Percentiles rank a stretch among this genome's conserved stretches.
These are phyloP conservation scores for Penicillium alfredii DNA, from an alignment of 495 filamentous ascomycete genomes.

Conservation along the genomic window DNA sequence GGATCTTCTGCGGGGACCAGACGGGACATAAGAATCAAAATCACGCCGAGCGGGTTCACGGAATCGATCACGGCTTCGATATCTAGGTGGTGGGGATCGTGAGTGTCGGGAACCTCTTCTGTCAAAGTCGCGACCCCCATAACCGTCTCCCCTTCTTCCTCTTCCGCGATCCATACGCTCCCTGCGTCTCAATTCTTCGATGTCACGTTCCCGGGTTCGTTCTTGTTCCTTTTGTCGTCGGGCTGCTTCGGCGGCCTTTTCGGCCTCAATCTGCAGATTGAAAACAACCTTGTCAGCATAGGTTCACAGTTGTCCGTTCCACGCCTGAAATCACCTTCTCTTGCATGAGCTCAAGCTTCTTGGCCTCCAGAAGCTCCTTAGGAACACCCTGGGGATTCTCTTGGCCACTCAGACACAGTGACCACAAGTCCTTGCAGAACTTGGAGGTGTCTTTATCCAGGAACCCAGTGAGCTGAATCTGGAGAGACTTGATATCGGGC, in stretches of 20 bases:
- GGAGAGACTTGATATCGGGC: constrained; percentile 92
- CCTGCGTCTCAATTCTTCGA: constrained; percentile 62
- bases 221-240: constrained; percentile 66
- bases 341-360: constrained; percentile 89
- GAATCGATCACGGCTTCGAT: constrained; percentile 47
- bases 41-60: constrained; percentile 49
- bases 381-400: constrained; percentile 83
- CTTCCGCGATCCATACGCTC: constrained; percentile 67
- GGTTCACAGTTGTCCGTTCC: too few relatives aligned
- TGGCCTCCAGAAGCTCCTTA: constrained; percentile 89
- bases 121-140: constrained; percentile 44
- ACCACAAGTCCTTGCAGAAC: constrained; percentile 96
- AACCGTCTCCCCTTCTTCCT: constrained; percentile 51
- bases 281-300: neutral
- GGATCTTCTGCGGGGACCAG: constrained; percentile 29
- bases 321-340: constrained; percentile 61
- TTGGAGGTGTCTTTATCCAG: constrained; percentile 85
- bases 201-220: constrained; percentile 47
- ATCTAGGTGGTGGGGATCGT: constrained; percentile 57
- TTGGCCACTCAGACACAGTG: constrained; percentile 83
- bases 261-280: constrained; percentile 63
- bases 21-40: constrained; percentile 54
- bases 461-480: constrained; percentile 91
- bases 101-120: constrained; percentile 54
- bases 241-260: constrained; percentile 72